phyloP scores from a whole-genome alignment of 805 yeast species.

The Yamadazyma philogaea region DNA sequence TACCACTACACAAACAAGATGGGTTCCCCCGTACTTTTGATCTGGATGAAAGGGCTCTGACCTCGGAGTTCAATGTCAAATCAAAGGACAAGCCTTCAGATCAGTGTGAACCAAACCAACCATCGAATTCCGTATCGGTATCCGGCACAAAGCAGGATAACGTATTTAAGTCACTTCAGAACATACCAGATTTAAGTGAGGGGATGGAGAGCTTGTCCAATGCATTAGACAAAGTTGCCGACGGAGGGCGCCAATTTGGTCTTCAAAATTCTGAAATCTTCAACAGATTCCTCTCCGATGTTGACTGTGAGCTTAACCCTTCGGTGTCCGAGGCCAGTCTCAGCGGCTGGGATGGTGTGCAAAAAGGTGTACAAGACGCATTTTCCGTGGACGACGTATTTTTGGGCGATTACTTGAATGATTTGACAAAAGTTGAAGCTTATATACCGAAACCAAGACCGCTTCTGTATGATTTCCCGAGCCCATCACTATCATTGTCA shows the following conservation, averaged over 20 bases:
- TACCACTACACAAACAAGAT: background rate
- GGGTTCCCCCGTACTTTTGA: background rate
- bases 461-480: background rate
- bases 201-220: conserved; percentile 26
- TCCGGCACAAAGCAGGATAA: background rate
- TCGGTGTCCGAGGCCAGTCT: background rate
- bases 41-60: background rate
- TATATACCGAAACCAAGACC: conserved; percentile 10
- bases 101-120: background rate
- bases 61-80: background rate
- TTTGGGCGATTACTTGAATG: conserved; percentile 31
- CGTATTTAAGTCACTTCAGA: background rate
- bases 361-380: background rate
- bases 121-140: background rate
- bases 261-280: conserved; percentile 27
- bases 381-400: conserved; percentile 15
- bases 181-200: conserved; percentile 19
- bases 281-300: conserved; percentile 19
- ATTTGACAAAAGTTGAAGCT: conserved; percentile 31
- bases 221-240: conserved; percentile 24
- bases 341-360: background rate
- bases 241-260: conserved; percentile 24
- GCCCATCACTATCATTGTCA: background rate
- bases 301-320: conserved; percentile 3
- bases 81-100: background rate